phyloP scores from a whole-genome alignment of 768 basidiomycete genomes.

The Grammothele lineata region DNA sequence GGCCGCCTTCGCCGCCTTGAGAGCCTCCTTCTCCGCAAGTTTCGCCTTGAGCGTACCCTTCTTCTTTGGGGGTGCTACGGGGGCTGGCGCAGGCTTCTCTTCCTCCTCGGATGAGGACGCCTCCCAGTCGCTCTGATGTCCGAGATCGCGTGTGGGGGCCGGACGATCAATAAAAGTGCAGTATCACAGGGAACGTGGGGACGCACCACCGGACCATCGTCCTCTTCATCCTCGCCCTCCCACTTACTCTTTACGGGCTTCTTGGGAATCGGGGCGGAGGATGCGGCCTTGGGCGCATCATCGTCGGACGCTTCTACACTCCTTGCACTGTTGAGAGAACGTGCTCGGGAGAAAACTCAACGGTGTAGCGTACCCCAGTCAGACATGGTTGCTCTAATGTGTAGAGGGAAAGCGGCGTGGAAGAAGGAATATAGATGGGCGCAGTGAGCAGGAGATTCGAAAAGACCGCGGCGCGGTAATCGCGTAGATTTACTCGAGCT shows the following conservation, averaged over 20 bases:
- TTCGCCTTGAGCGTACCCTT: constrained; percentile 91
- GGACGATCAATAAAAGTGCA: background rate
- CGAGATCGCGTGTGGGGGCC: background rate
- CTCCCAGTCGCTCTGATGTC: constrained; percentile 89
- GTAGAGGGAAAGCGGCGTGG: too few species aligned
- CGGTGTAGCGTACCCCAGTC: constrained; percentile 42
- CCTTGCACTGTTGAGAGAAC: constrained; percentile 20
- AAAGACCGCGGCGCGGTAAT: background rate
- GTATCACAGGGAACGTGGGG: background rate
- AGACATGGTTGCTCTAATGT: constrained; percentile 35
- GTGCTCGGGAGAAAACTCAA: background rate
- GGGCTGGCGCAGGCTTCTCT: constrained; percentile 39
- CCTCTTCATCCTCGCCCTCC: constrained; percentile 91
- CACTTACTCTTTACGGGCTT: constrained; percentile 57
- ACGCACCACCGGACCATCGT: constrained; percentile 72
- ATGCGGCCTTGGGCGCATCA: constrained; percentile 27
- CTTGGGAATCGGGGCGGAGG: constrained; percentile 21
- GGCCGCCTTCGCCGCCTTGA: constrained; percentile 49
- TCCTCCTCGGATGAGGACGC: constrained; percentile 74
- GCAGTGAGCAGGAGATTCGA: background rate
- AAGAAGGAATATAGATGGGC: background rate
- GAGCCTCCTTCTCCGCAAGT: constrained; percentile 87
- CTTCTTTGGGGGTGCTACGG: constrained; percentile 77
- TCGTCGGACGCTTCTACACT: constrained; percentile 35
- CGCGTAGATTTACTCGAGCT: background rate